Percentiles rank a stretch among this genome's conserved stretches.
Conservation (phyloP, 2,329 filamentous ascomycete genomes). For the Cladophialophora chaetospira region DNA sequence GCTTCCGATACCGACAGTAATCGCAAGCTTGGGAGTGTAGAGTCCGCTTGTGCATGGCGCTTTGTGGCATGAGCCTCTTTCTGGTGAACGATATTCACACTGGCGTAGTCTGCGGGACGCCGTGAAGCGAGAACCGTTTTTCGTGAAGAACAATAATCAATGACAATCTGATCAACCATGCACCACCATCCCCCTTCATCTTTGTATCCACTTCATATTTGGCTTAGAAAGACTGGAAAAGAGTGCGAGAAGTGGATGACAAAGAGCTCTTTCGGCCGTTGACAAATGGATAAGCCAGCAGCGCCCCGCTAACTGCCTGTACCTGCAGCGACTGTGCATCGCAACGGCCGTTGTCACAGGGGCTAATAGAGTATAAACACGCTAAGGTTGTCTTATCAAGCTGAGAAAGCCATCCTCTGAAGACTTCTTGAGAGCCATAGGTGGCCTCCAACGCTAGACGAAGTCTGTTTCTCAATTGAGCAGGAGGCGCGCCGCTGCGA, state of each 20-base stretch:
- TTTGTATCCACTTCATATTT: background rate
- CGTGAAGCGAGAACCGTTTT: no score
- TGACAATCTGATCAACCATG: no score
- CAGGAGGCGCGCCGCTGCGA: background rate
- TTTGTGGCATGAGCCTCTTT: background rate
- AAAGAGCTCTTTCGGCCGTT: background rate
- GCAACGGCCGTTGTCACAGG: no score
- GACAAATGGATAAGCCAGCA: background rate
- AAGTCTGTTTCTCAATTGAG: no score
- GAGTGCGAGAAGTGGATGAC: background rate
- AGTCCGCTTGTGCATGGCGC: background rate
- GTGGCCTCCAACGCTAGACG: no score
- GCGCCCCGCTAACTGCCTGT: background rate
- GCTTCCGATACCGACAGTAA: constrained; percentile 52
- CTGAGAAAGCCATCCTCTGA: no score
- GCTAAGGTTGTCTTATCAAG: no score
- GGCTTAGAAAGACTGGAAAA: background rate
- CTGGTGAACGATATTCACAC: no score
- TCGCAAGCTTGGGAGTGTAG: constrained; percentile 40
- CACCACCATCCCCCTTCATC: background rate
- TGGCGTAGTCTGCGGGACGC: no score
- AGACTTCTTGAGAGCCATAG: no score
- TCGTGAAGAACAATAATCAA: no score
- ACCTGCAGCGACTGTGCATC: background rate
- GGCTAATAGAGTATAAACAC: no score